phyloP scores from a whole-genome alignment of 805 yeast species.

The Metschnikowia proteae region DNA sequence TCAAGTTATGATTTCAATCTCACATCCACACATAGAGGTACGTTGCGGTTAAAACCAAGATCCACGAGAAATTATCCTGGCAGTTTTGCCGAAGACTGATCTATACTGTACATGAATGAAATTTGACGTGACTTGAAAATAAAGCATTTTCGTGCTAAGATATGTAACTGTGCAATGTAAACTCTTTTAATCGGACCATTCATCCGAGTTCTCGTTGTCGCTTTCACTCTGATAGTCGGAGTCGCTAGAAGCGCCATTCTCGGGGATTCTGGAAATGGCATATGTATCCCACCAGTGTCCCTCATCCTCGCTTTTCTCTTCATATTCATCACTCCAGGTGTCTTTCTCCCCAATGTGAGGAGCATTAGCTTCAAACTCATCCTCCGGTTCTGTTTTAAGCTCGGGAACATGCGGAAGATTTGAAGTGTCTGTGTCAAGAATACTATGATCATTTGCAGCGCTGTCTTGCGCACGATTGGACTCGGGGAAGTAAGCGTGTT shows the following conservation, averaged over 20 bases:
- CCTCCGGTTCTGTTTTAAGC: neutral
- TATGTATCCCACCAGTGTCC: neutral
- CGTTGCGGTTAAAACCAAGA: neutral
- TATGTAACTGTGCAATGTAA: neutral
- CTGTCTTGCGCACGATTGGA: neutral
- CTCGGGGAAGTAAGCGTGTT: neutral
- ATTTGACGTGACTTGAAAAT: neutral
- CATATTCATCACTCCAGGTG: conserved; percentile 3
- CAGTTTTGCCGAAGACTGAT: neutral
- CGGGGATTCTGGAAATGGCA: neutral
- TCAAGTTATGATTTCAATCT: neutral
- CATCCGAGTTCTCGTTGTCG: neutral
- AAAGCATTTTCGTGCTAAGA: neutral
- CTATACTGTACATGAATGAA: neutral
- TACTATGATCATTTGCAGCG: no score
- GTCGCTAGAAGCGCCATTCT: neutral
- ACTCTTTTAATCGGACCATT: neutral
- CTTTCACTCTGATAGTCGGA: neutral
- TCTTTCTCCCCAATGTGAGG: neutral
- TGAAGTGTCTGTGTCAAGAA: neutral
- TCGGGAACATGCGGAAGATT: neutral
- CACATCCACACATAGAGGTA: neutral
- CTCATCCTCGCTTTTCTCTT: conserved; percentile 5
- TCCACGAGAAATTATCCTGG: neutral
- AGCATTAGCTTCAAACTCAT: neutral